Evolutionary conservation across 1,284 basidiomycete species (phyloP).

Genomic region (Leccinum insolens): DNA sequence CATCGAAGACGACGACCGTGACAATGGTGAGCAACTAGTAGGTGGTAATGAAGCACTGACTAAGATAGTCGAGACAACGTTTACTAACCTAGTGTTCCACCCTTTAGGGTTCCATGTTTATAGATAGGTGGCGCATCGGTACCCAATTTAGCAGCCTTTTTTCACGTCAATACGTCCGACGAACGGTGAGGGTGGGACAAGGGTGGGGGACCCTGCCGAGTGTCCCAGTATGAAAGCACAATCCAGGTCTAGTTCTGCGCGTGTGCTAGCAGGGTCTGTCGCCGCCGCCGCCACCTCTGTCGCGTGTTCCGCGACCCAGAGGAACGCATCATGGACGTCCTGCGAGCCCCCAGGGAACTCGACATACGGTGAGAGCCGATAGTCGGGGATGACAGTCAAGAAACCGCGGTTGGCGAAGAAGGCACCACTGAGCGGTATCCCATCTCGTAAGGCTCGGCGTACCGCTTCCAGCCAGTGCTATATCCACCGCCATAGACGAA

Average conservation of each 20-base stretch:
- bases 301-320: constrained; percentile 50
- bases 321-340: constrained; percentile 59
- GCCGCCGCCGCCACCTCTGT: constrained; percentile 25
- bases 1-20: too few species aligned
- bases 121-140: too few species aligned
- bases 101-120: too few species aligned
- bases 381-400: constrained; percentile 63
- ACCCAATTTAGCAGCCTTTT: too few species aligned
- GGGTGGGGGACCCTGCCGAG: constrained; percentile 66
- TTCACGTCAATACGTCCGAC: too few species aligned
- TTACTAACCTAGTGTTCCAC: too few species aligned
- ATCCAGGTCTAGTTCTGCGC: constrained; percentile 38
- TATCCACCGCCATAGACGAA: constrained; percentile 70
- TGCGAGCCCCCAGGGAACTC: constrained; percentile 53
- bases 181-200: too few species aligned
- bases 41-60: too few species aligned
- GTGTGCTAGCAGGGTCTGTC: constrained; percentile 28
- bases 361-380: constrained; percentile 57
- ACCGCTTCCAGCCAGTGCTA: constrained; percentile 46
- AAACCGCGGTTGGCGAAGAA: constrained; percentile 64
- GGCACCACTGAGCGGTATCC: constrained; percentile 55
- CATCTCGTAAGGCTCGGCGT: constrained; percentile 50
- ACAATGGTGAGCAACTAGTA: too few species aligned
- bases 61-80: too few species aligned
- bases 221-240: constrained; percentile 56